Percentiles rank a stretch among this genome's conserved stretches.
Evolutionary conservation across 2,329 filamentous ascomycete species (phyloP).

Genomic region (Colletotrichum destructivum): DNA sequence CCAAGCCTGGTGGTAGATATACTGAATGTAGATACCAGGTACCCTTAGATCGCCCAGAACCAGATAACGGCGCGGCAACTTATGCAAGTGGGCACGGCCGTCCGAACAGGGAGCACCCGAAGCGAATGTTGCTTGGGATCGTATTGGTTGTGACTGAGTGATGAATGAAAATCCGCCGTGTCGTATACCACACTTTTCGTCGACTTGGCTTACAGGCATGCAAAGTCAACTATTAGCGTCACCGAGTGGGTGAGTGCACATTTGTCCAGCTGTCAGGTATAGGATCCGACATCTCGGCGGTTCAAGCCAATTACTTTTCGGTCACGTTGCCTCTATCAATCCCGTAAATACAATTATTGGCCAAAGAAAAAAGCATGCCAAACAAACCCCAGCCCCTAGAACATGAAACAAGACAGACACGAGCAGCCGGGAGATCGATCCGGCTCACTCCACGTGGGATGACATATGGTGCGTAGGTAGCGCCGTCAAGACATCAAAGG

Average conservation of each 20-base stretch:
- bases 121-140: too few species aligned
- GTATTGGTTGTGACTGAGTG: too few species aligned
- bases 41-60: too few species aligned
- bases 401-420: slow-evolving; percentile 16
- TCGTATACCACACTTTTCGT: too few species aligned
- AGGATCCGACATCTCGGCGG: neutral
- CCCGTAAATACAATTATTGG: slow-evolving; percentile 37
- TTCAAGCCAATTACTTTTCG: slow-evolving; percentile 35
- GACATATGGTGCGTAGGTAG: slow-evolving; percentile 66
- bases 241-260: neutral
- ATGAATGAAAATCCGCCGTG: too few species aligned
- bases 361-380: slow-evolving; percentile 15
- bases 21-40: too few species aligned
- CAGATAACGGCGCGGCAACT: too few species aligned
- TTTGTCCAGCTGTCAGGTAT: neutral
- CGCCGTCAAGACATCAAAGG: slow-evolving; percentile 86
- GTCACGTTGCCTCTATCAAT: slow-evolving; percentile 28
- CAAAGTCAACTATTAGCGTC: too few species aligned
- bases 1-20: neutral
- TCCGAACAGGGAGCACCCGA: too few species aligned
- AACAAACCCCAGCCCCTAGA: slow-evolving; percentile 21
- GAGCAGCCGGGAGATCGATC: neutral
- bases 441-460: slow-evolving; percentile 32
- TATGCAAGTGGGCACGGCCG: too few species aligned
- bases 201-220: too few species aligned